phyloP scores from a whole-genome alignment of 2,329 filamentous ascomycete species.

The Xylaria sp. region DNA sequence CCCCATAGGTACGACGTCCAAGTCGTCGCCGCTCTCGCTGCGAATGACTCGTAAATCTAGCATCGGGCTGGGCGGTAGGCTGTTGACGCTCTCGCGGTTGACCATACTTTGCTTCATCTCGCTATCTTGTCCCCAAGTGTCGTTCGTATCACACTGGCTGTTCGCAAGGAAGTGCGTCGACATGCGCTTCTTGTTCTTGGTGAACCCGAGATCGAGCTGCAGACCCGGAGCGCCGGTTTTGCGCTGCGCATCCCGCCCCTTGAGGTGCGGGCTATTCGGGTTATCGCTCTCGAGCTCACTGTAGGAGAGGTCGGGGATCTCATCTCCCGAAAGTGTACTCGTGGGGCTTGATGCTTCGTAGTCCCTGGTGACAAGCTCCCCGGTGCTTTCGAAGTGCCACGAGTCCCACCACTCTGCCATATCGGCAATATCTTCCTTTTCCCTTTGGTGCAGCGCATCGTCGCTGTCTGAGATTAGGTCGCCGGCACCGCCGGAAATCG shows the following conservation, averaged over 20 bases:
- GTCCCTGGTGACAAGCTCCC: conserved; percentile 51
- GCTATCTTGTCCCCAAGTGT: conserved; percentile 53
- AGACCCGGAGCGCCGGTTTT: conserved; percentile 18
- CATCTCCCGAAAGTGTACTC: conserved; percentile 46
- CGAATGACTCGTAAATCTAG: conserved; percentile 58
- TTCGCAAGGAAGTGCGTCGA: conserved; percentile 9
- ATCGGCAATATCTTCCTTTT: conserved; percentile 62
- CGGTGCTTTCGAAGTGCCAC: conserved; percentile 59
- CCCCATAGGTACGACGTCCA: conserved; percentile 65
- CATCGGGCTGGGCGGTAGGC: conserved; percentile 64
- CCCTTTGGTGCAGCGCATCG: conserved; percentile 53
- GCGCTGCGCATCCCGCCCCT: conserved; percentile 39
- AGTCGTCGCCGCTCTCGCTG: conserved; percentile 52
- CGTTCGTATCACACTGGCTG: background rate
- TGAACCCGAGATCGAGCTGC: conserved; percentile 27
- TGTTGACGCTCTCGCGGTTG: conserved; percentile 52
- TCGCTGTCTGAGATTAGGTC: conserved; percentile 60
- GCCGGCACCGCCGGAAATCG: conserved; percentile 67
- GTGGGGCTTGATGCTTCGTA: conserved; percentile 50
- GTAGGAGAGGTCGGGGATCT: conserved; percentile 47
- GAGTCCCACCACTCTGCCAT: conserved; percentile 63
- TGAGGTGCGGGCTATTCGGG: conserved; percentile 44
- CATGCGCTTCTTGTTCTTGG: conserved; percentile 39
- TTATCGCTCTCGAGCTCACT: conserved; percentile 46
- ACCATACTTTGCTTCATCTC: conserved; percentile 46